Base-by-base conservation (phyloP, 495 filamentous ascomycete genomes). In the Podospora sp. region DNA sequence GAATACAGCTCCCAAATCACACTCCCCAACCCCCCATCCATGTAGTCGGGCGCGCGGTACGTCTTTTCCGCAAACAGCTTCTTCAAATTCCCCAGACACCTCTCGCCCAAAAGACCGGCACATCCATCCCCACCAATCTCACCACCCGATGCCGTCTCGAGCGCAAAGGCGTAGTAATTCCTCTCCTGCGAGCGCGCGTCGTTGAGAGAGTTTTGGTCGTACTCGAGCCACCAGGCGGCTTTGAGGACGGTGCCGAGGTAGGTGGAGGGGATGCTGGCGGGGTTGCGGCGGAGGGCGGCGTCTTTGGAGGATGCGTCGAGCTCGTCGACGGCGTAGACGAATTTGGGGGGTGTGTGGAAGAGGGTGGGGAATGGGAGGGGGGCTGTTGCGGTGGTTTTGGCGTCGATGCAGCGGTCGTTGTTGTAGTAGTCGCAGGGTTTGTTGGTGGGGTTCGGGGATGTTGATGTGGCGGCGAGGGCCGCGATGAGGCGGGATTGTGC, bases 321-420 rank as follows among this genome's bases (percentile, higher is more conserved):
- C 9, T 36, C 21, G 59, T 49, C 59, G 59, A 61, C 21, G 59
- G 59, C 59, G 59, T 49, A 61, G 59, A 61, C 59, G 35, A 61
- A 61, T 12, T 6, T 49, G n/a, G 59, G 59, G 9, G 59, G 35
- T n/a, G 59, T 49, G 8, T 35, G 35, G 59, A 49, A 29, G 35
- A 61, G 59, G n/a, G 59, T 26, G 0, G 59, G n/a, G 33, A 61
- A 61, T 29, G 59, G 59, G 59, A 61, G 9, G 29, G 59, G n/a
- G 29, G 33, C 29, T 18, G 27, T 16, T n/a, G 59, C 59, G 3
- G 35, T 24, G 35, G 8, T n/a, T 61, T 61, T 6, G 7, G 59
- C 2, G 9, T 61, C 46, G 59, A 61, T 61, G 59, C 59, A 61
- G n/a, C 35, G 35, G 7, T 26, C 22, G n/a, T 36, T 36, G 35